Evolutionary conservation across 176 grass and related monocot genomes (phyloP), one percentile per base, ranked within the genome.

Genomic region (Oryza glumipatula): DNA sequence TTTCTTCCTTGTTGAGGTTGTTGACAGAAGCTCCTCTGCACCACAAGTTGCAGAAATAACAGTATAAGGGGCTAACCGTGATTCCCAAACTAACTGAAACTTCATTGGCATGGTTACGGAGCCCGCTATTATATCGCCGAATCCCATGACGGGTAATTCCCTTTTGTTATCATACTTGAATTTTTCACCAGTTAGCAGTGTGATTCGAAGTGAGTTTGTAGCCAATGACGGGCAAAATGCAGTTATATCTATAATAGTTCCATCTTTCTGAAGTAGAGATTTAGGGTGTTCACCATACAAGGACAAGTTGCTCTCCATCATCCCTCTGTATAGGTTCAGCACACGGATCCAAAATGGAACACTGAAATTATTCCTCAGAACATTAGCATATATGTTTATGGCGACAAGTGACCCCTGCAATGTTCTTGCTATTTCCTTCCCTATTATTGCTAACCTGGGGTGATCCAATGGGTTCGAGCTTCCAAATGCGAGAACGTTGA

Each of bases 111-210:
- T 19, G 23, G 69, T 44, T 52, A 61, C 10, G 9, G 21, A 70
- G 19, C 85, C 79, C 5, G 85, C 65, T 49, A 87, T 76, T 87
- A 82, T 82, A 19, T 87, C 86, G 47, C 79, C 84, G 70, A 87
- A 82, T 76, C 38, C 15, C 72, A 87, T 82, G 14, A 9, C 24
- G 6, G 78, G 79, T 21, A 82, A 7, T 7, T 52, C 72, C 33
- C 26, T 64, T 35, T 69, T 19, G 14, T 68, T 58, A 44, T 51
- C 52, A 69, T 72, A 9, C 48, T n/a, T 72, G 51, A 54, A 54
- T 54, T 54, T 54, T 28, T 23, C 80, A 51, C 23, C 38, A 14
- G 51, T n/a, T 33, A 67, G 11, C 10, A 86, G 45, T 70, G 14
- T 9, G 2, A 86, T 26, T 21, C 84, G 77, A 64, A 17, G n/a